phyloP scores from a whole-genome alignment of 2,329 filamentous ascomycete genomes.

The Trichoderma arundinaceum region DNA sequence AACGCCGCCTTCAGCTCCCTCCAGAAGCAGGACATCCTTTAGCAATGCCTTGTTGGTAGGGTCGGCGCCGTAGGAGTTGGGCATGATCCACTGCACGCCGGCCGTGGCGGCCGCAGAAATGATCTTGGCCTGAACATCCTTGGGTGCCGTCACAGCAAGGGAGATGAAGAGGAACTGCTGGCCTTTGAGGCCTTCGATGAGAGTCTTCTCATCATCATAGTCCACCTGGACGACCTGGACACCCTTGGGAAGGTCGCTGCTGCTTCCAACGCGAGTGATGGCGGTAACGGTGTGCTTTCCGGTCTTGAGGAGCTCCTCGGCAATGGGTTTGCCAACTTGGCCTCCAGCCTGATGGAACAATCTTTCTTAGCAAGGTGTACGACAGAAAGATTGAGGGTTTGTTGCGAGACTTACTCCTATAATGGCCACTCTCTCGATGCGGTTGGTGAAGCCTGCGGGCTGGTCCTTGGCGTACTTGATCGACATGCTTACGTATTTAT shows the following conservation, averaged over 20 bases:
- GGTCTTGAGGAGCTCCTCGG: conserved; percentile 51
- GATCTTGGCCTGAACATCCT: conserved; percentile 52
- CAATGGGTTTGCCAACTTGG: conserved; percentile 49
- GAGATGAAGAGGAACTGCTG: conserved; percentile 63
- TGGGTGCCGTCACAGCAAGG: conserved; percentile 48
- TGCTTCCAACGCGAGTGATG: conserved; percentile 54
- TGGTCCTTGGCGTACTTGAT: conserved; percentile 45
- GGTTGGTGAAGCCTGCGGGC: conserved; percentile 48
- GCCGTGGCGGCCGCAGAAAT: conserved; percentile 57
- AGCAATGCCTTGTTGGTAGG: conserved; percentile 37
- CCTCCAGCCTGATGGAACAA: conserved; percentile 38
- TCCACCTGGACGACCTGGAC: conserved; percentile 50
- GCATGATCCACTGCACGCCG: conserved; percentile 58
- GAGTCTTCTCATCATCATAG: conserved; percentile 49
- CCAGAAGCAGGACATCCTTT: conserved; percentile 42
- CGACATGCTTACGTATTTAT: conserved; percentile 34
- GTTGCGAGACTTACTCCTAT: conserved; percentile 51
- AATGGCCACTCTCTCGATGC: conserved; percentile 52
- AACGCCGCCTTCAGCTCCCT: conserved; percentile 27
- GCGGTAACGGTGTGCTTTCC: conserved; percentile 60
- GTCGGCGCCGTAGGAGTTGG: conserved; percentile 52
- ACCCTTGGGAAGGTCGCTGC: conserved; percentile 50
- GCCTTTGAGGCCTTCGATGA: conserved; percentile 56
- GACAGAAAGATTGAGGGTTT: not conserved
- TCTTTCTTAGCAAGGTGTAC: not conserved